phyloP scores from a whole-genome alignment of 176 grass and related monocot species.

The Hordeum marinum region DNA sequence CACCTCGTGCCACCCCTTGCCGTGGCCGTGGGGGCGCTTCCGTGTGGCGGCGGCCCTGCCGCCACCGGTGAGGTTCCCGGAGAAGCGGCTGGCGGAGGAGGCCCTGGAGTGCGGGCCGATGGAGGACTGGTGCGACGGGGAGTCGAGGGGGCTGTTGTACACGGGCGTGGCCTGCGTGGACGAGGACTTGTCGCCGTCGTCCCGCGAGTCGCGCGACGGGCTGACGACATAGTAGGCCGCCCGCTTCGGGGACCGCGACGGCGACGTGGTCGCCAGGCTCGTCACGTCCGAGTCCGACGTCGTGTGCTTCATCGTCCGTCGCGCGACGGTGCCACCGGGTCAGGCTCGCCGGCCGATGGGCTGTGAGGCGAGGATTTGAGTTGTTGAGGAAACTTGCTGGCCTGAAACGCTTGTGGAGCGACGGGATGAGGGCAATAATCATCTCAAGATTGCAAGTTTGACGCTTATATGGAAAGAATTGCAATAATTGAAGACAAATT shows the following conservation, averaged over 20 bases:
- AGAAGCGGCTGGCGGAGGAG: conserved; percentile 81
- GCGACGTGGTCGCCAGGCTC: conserved; percentile 58
- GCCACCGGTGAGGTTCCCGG: conserved; percentile 57
- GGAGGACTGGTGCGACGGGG: conserved; percentile 74
- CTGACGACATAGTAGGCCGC: conserved; percentile 87
- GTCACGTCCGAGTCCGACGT: conserved; percentile 89
- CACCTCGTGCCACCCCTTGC: conserved; percentile 67
- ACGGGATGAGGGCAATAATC: neutral
- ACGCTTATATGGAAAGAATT: neutral
- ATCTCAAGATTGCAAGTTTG: neutral
- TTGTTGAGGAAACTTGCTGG: neutral
- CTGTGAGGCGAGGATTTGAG: neutral
- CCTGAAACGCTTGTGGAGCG: neutral
- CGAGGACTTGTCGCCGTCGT: conserved; percentile 77
- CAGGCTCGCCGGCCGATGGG: no score
- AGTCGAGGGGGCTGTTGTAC: conserved; percentile 87
- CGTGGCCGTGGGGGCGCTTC: conserved; percentile 35
- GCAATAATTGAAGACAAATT: neutral
- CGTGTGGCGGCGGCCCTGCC: conserved; percentile 13
- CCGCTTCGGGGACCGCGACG: conserved; percentile 63
- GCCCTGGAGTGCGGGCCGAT: conserved; percentile 64
- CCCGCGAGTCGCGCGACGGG: conserved; percentile 79
- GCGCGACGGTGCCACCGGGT: no score
- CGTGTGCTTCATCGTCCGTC: conserved; percentile 55
- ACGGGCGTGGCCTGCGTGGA: conserved; percentile 74